Evolutionary conservation across 2,329 filamentous ascomycete genomes (phyloP).

Genomic region (Cercospora brassicicola): DNA sequence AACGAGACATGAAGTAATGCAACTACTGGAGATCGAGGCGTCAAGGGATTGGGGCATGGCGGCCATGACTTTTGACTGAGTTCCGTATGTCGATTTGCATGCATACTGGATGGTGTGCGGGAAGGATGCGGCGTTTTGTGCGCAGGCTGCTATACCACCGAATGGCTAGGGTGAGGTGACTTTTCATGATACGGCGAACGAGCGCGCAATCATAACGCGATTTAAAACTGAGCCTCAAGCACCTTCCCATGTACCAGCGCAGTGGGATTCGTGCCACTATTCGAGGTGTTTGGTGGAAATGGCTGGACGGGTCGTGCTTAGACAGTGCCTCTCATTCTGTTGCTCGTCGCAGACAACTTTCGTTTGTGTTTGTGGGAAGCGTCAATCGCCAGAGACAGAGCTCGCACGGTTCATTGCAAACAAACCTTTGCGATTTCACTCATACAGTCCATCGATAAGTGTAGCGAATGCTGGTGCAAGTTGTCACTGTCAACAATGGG

Average conservation of each 20-base stretch:
- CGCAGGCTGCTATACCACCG: not conserved
- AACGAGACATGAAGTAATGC: conserved; percentile 8
- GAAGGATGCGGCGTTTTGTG: not conserved
- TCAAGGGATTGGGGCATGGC: not conserved
- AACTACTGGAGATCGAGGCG: not conserved
- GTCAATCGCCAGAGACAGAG: not conserved
- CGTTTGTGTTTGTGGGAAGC: not conserved
- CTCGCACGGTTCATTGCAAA: not conserved
- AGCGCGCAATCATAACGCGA: not conserved
- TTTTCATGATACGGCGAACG: not conserved
- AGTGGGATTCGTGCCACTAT: not conserved
- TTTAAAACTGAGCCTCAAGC: not conserved
- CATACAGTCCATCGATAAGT: not conserved
- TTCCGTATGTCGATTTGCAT: not conserved
- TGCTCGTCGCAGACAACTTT: not conserved
- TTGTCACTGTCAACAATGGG: not conserved
- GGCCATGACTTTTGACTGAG: not conserved
- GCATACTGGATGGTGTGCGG: not conserved
- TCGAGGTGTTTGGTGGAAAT: too few relatives aligned
- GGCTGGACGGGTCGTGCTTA: not conserved
- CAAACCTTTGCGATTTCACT: not conserved
- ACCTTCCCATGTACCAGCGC: not conserved
- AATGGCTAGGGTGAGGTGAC: not conserved
- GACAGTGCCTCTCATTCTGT: not conserved
- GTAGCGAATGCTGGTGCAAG: not conserved